A percentile compares a stretch with the other conserved stretches of the same genome.
These are phyloP conservation scores for Leccinum obscurum DNA, from an alignment of 768 basidiomycete genomes.

Conservation along the genomic window DNA sequence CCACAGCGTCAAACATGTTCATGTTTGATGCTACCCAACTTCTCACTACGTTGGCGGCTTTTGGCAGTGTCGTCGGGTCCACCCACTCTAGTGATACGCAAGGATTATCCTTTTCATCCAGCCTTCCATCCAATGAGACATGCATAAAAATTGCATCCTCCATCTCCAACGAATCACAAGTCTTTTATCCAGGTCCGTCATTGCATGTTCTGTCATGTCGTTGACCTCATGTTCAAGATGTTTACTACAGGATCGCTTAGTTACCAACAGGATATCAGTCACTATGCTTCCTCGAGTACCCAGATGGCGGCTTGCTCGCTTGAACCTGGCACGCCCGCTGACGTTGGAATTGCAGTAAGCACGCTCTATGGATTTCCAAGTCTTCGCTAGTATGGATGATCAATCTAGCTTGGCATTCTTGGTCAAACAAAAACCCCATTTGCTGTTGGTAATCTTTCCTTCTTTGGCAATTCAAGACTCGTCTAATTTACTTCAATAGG, in stretches of 20 bases:
- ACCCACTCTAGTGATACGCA: background rate
- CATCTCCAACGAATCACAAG: constrained; percentile 7
- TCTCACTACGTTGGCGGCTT: background rate
- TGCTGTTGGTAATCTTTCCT: background rate
- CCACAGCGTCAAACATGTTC: constrained; percentile 1
- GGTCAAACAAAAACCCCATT: background rate
- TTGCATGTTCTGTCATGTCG: no score
- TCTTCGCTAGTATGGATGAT: background rate
- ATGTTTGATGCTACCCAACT: constrained; percentile 1
- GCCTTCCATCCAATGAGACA: background rate
- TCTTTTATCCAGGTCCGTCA: background rate
- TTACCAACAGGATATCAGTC: constrained; percentile 42
- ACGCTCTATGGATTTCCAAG: background rate
- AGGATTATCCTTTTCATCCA: background rate
- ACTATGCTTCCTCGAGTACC: background rate
- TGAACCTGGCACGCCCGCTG: background rate
- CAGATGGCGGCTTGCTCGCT: background rate
- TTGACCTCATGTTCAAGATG: no score
- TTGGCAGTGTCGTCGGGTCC: background rate
- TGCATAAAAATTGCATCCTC: constrained; percentile 2
- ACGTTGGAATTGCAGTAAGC: background rate
- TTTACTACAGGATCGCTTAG: constrained; percentile 13
- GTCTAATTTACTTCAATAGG: background rate
- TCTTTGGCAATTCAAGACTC: no score
- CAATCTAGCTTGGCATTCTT: background rate